These are phyloP conservation scores for Platismatia glauca DNA, from an alignment of 495 filamentous ascomycete genomes.

Conservation along the genomic window DNA sequence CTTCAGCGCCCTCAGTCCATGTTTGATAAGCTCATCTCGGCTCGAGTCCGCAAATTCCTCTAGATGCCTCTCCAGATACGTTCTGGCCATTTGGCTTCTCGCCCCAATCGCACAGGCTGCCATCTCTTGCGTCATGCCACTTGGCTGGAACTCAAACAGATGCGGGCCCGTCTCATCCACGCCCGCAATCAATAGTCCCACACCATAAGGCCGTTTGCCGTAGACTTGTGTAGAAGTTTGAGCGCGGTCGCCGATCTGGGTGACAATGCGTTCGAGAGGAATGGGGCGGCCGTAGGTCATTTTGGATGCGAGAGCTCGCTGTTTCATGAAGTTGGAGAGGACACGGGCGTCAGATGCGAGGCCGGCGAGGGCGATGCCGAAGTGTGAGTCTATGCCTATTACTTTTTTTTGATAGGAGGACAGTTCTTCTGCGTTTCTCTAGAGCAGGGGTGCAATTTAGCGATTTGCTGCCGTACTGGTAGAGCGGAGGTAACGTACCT, in stretches of 20 bases:
- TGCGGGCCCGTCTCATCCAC: conserved; percentile 90
- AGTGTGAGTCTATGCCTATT: conserved; percentile 91
- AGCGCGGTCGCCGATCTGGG: conserved; percentile 87
- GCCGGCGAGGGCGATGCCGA: conserved; percentile 90
- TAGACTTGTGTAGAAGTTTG: conserved; percentile 98
- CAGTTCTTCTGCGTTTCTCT: conserved; percentile 98
- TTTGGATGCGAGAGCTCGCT: conserved; percentile 89
- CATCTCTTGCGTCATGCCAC: conserved; percentile 95
- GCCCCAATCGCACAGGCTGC: conserved; percentile 89
- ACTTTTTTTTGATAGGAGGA: conserved; percentile 99
- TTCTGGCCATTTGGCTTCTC: conserved; percentile 91
- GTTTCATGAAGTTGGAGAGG: conserved; percentile 99
- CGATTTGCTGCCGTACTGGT: conserved; percentile 9
- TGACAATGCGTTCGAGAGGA: conserved; percentile 75
- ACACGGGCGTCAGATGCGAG: conserved; percentile 97
- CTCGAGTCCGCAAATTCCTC: conserved; percentile 64
- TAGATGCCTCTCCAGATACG: conserved; percentile 86
- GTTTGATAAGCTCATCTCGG: conserved; percentile 78
- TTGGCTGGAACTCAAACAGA: conserved; percentile 97
- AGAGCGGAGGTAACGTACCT: conserved; percentile 49
- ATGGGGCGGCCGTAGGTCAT: conserved; percentile 93
- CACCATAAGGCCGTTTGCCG: conserved; percentile 92
- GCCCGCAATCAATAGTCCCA: conserved; percentile 85
- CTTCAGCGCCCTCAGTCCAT: conserved; percentile 86
- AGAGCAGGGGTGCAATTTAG: not conserved